A percentile compares a stretch with the other conserved stretches of the same genome.
phyloP scores from a whole-genome alignment of 2,329 filamentous ascomycete species.

The Phoma sp. region DNA sequence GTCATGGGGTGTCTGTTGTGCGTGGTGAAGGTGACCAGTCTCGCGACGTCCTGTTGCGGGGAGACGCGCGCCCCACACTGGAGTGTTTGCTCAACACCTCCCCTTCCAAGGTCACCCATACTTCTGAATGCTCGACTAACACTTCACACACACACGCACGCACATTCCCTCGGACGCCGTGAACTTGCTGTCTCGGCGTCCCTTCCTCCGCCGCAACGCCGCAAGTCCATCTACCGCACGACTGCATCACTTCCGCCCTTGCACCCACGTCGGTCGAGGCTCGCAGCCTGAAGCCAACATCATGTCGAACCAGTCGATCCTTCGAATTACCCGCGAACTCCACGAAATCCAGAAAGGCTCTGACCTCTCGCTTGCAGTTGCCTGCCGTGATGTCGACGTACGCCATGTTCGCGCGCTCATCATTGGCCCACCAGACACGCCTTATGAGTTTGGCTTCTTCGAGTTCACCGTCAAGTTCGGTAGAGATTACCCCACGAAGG shows the following conservation, averaged over 20 bases:
- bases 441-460: conserved; percentile 97
- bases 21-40: conserved; percentile 6
- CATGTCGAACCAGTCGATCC: conserved; percentile 85
- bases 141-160: neutral
- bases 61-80: conserved; percentile 12
- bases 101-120: neutral
- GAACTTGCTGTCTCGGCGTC: conserved; percentile 18
- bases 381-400: conserved; percentile 86
- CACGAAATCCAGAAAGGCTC: conserved; percentile 81
- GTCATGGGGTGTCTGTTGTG: neutral
- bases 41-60: conserved; percentile 11
- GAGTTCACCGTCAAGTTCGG: conserved; percentile 84
- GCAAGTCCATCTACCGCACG: neutral
- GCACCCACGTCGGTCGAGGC: neutral
- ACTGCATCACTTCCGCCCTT: neutral
- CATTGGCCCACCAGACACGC: conserved; percentile 89
- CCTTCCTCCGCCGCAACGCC: neutral
- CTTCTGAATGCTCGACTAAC: conserved; percentile 4
- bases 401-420: conserved; percentile 87
- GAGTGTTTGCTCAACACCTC: conserved; percentile 14
- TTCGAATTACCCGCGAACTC: conserved; percentile 88
- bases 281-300: conserved; percentile 4
- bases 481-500: conserved; percentile 80
- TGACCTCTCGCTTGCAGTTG: conserved; percentile 87
- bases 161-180: conserved; percentile 15